Base-by-base conservation (phyloP, 1,139 yeast species). In the Groenewaldozyma auringiensis region DNA sequence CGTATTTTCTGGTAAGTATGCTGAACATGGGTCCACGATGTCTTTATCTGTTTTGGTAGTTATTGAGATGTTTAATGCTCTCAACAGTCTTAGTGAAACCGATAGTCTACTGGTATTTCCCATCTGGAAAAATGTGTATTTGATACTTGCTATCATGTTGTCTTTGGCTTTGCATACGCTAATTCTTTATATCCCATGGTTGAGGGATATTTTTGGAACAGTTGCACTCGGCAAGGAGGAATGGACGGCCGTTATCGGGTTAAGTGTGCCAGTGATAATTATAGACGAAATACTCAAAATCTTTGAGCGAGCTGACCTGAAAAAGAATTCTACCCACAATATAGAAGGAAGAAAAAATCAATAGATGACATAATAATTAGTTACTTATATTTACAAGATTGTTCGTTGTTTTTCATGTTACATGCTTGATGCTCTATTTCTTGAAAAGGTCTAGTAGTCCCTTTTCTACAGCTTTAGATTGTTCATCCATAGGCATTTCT, bases 401-500 rank as follows among this genome's bases (percentile, higher is more conserved):
- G n/a, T n/a, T n/a, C n/a, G n/a, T n/a, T n/a, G n/a, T n/a, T n/a
- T n/a, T n/a, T n/a, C n/a, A n/a, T n/a, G n/a, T n/a, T n/a, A n/a
- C n/a, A n/a, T n/a, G 16, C 16, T 32, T 6, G 25, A 18, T 11
- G 3, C n/a, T 16, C 31, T 32, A 40, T 27, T 45, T 50, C 37
- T 47, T 50, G 25, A 59, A 46, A 21, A 51, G 55, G 21, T 51
- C 42, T 33, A 48, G 52, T 49, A 78, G 64, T 16, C 75, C 65
- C 48, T 74, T 72, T 55, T 80, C 83, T 32, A 81, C 65, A 46
- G 69, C 67, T 35, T 70, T 66, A 22, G 83, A 76, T 52, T 85
- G 94, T 43, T 78, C 80, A 57, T 84, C 94, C 63, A 81, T 67
- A 1, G 86, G 84, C 45, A 69, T 62, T 18, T 73, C 57, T 43